phyloP scores from a whole-genome alignment of 1,284 basidiomycete species.

The Porphyrellus sp. region DNA sequence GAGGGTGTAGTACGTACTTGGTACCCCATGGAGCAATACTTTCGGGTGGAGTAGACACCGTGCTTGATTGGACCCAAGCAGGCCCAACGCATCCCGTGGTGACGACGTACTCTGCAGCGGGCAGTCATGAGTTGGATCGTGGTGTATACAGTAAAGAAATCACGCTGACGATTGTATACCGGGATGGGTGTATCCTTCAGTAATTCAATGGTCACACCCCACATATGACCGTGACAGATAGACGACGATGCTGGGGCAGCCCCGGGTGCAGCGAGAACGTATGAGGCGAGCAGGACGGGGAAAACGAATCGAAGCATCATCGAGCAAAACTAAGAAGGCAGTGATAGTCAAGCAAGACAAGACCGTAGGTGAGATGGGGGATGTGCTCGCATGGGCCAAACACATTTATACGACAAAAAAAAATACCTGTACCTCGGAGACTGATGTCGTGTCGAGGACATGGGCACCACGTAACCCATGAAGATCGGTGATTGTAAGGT shows the following conservation, averaged over 20 bases:
- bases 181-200: not conserved
- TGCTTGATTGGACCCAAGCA: conserved; percentile 19
- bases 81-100: conserved; percentile 9
- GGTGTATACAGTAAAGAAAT: not conserved
- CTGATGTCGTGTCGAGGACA: not conserved
- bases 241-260: not conserved
- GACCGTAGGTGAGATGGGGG: not conserved
- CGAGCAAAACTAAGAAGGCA: not conserved
- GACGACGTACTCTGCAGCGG: conserved; percentile 11
- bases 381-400: not conserved
- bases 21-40: conserved; percentile 8
- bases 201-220: conserved; percentile 14
- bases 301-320: conserved; percentile 11
- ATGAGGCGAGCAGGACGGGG: conserved; percentile 3
- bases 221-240: conserved; percentile 16
- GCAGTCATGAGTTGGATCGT: not conserved
- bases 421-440: too few species aligned
- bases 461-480: not conserved
- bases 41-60: conserved; percentile 14
- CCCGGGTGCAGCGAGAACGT: conserved; percentile 3
- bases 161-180: conserved; percentile 18
- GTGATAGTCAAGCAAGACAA: not conserved
- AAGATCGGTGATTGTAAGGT: conserved; percentile 2
- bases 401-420: conserved; percentile 16
- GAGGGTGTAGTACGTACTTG: conserved; percentile 10